A percentile compares a stretch with the other conserved stretches of the same genome.
phyloP scores from a whole-genome alignment of 1,139 yeast species.

The Blastobotrys indianensis region DNA sequence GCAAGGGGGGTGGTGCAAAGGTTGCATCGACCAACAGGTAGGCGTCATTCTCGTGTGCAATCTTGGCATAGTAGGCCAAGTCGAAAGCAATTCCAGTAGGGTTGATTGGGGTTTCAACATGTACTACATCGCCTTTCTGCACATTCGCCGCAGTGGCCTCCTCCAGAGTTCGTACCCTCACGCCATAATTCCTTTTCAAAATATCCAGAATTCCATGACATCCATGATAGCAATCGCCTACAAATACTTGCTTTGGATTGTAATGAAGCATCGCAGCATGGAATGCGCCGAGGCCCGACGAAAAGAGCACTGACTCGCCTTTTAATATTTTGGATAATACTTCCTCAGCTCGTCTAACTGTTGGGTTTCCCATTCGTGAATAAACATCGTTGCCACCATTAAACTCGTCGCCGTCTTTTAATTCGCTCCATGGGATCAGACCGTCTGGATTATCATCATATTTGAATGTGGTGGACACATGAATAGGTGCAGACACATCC shows the following conservation, averaged over 20 bases:
- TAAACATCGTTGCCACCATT: conserved; percentile 38
- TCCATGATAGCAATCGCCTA: conserved; percentile 85
- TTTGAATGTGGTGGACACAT: conserved; percentile 70
- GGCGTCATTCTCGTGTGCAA: conserved; percentile 70
- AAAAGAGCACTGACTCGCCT: conserved; percentile 57
- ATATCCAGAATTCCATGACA: conserved; percentile 63
- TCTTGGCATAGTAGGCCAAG: conserved; percentile 53
- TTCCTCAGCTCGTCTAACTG: conserved; percentile 59
- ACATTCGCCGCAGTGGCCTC: conserved; percentile 48
- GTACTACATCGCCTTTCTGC: conserved; percentile 67
- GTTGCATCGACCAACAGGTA: conserved; percentile 73
- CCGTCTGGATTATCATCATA: conserved; percentile 56
- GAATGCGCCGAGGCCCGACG: conserved; percentile 78
- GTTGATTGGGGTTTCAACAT: conserved; percentile 82
- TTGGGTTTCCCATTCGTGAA: conserved; percentile 72
- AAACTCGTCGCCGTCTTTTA: conserved; percentile 29
- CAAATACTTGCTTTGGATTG: conserved; percentile 69
- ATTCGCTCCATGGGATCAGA: conserved; percentile 40
- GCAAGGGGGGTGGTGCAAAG: conserved; percentile 89
- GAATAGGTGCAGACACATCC: conserved; percentile 77
- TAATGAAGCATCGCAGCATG: conserved; percentile 64
- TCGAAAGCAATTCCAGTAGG: conserved; percentile 73
- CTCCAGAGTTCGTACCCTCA: conserved; percentile 47
- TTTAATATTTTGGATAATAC: conserved; percentile 51
- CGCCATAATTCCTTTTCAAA: conserved; percentile 54